A percentile compares a stretch with the other conserved stretches of the same genome.
These are phyloP conservation scores for Komagataella pseudopastoris DNA, from an alignment of 805 yeast genomes.

Conservation along the genomic window DNA sequence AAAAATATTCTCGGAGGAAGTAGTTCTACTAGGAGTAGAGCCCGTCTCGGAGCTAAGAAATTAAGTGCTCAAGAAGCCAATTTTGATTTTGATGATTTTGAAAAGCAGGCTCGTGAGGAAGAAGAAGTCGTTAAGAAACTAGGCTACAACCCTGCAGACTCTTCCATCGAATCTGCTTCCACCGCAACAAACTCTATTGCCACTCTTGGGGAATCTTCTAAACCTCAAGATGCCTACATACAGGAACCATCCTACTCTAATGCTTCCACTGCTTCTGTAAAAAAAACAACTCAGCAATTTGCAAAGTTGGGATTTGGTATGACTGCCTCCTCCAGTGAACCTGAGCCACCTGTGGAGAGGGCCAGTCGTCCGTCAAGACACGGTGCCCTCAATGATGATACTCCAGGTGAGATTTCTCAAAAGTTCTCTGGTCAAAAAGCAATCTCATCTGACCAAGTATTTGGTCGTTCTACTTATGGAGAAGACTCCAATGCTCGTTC, in stretches of 20 bases:
- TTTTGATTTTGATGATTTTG: constrained; percentile 44
- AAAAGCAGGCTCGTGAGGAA: constrained; percentile 73
- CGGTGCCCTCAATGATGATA: constrained; percentile 37
- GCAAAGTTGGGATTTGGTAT: constrained; percentile 70
- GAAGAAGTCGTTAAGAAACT: constrained; percentile 50
- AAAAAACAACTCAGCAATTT: constrained; percentile 6
- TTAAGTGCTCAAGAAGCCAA: constrained; percentile 25
- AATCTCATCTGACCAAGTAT: constrained; percentile 89
- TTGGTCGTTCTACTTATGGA: constrained; percentile 80
- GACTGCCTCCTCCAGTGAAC: constrained; percentile 44
- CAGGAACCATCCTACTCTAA: constrained; percentile 2
- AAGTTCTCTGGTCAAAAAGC: constrained; percentile 87
- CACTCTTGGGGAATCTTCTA: constrained; percentile 1
- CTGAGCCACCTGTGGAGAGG: not conserved
- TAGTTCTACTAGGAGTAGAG: constrained; percentile 32
- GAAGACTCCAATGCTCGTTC: constrained; percentile 63
- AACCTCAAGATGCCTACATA: not conserved
- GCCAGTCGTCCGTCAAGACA: constrained; percentile 6
- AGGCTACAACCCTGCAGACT: constrained; percentile 33
- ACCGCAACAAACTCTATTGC: constrained; percentile 1
- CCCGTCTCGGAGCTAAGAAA: constrained; percentile 48
- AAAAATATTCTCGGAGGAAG: constrained; percentile 22
- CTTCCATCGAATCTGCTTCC: constrained; percentile 1
- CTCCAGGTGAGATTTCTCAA: constrained; percentile 61
- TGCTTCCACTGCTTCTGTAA: constrained; percentile 5